A percentile compares a stretch with the other conserved stretches of the same genome.
These are phyloP conservation scores for Debaryomyces hansenii DNA, from an alignment of 805 yeast species.

Conservation along the genomic window DNA sequence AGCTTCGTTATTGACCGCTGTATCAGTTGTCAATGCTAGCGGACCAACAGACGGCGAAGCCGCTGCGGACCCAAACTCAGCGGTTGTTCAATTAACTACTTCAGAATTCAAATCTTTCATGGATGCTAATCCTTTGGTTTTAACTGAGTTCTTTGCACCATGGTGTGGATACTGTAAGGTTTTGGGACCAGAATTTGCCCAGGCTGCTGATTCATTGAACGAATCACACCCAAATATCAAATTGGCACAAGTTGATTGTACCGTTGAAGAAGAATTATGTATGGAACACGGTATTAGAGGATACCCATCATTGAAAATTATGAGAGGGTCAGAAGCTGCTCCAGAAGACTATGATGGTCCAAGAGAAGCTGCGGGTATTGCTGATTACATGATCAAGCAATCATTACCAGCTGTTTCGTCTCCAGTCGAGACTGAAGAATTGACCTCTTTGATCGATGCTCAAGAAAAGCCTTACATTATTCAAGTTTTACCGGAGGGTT, in stretches of 20 bases:
- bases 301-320: constrained; percentile 80
- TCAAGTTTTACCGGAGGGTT: constrained; percentile 37
- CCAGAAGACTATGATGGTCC: constrained; percentile 78
- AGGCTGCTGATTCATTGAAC: constrained; percentile 67
- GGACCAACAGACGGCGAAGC: constrained; percentile 57
- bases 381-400: constrained; percentile 76
- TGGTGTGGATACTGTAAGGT: constrained; percentile 98
- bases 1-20: constrained; percentile 38
- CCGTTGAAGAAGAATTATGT: constrained; percentile 73
- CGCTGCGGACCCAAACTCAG: constrained; percentile 77
- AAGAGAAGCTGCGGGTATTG: constrained; percentile 78
- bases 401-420: constrained; percentile 65
- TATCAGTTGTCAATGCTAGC: constrained; percentile 30
- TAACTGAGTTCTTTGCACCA: constrained; percentile 90
- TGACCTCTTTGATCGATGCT: constrained; percentile 50
- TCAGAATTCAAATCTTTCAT: constrained; percentile 67
- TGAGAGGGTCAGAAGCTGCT: constrained; percentile 49
- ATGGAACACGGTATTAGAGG: constrained; percentile 68
- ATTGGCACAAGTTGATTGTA: constrained; percentile 85
- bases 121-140: constrained; percentile 69
- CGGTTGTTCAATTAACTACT: constrained; percentile 76
- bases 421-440: constrained; percentile 45
- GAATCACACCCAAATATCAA: constrained; percentile 56
- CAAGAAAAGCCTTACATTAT: constrained; percentile 56
- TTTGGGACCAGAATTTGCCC: constrained; percentile 74